phyloP scores from a whole-genome alignment of 495 filamentous ascomycete genomes.

The Glonium stellatum region DNA sequence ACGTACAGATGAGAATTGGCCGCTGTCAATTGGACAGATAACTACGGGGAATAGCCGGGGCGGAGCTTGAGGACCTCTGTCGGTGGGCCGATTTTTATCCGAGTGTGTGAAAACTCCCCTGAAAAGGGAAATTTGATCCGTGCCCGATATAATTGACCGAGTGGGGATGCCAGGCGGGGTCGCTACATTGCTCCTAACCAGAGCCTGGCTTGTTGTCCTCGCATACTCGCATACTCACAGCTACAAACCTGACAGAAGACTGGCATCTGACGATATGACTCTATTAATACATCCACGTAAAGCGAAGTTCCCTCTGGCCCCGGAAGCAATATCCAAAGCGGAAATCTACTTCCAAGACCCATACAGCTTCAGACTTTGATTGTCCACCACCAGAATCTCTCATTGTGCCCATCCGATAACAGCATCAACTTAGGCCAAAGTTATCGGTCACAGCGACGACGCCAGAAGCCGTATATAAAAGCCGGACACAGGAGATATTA shows the following conservation, averaged over 20 bases:
- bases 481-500: too few relatives aligned
- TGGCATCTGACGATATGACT: background rate
- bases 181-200: background rate
- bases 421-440: too few relatives aligned
- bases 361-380: too few relatives aligned
- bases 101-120: background rate
- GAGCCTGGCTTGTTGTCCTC: background rate
- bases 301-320: background rate
- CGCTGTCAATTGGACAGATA: background rate
- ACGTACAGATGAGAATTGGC: background rate
- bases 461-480: too few relatives aligned
- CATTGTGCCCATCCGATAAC: too few relatives aligned
- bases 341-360: background rate
- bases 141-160: background rate
- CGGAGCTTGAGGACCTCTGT: background rate
- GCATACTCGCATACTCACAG: background rate
- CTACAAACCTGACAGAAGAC: background rate
- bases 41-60: background rate
- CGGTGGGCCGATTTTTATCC: conserved; percentile 2
- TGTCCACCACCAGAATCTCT: too few relatives aligned
- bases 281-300: background rate
- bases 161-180: too few relatives aligned
- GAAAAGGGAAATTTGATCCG: conserved; percentile 7
- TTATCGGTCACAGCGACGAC: too few relatives aligned
- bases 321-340: background rate